phyloP scores from a whole-genome alignment of 805 yeast species.

The Henningerozyma blattae region DNA sequence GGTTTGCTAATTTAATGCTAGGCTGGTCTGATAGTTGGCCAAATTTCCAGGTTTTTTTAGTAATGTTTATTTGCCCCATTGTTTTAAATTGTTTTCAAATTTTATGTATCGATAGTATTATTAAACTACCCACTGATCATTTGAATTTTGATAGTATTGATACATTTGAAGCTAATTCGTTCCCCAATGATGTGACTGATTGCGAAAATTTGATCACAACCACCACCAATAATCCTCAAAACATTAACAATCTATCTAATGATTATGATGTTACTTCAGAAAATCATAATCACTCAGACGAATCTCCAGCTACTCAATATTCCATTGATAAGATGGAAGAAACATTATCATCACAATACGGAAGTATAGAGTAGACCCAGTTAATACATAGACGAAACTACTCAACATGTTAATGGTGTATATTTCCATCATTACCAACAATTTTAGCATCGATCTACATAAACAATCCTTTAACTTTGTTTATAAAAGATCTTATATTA shows the following conservation, averaged over 20 bases:
- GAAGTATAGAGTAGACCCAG: not conserved
- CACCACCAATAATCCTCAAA: not conserved
- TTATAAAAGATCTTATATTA: no score
- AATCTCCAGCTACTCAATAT: not conserved
- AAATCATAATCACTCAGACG: not conserved
- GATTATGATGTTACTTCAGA: not conserved
- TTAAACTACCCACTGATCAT: slow-evolving; percentile 36
- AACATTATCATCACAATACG: not conserved
- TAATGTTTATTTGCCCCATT: slow-evolving; percentile 72
- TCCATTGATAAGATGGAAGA: not conserved
- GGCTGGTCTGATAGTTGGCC: slow-evolving; percentile 80
- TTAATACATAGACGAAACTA: no score
- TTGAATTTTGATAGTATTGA: slow-evolving; percentile 16
- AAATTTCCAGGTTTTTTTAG: slow-evolving; percentile 72
- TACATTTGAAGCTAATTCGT: slow-evolving; percentile 18
- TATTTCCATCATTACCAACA: no score
- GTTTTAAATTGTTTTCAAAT: slow-evolving; percentile 65
- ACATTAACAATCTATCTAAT: not conserved
- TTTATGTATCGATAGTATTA: slow-evolving; percentile 60
- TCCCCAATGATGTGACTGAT: slow-evolving; percentile 3
- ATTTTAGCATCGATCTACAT: no score
- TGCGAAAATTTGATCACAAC: not conserved
- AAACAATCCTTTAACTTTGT: no score
- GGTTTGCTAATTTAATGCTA: slow-evolving; percentile 62
- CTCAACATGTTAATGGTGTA: no score